A percentile compares a stretch with the other conserved stretches of the same genome.
Conservation (phyloP, 2,329 filamentous ascomycete species). For the Ophiostoma sp. region DNA sequence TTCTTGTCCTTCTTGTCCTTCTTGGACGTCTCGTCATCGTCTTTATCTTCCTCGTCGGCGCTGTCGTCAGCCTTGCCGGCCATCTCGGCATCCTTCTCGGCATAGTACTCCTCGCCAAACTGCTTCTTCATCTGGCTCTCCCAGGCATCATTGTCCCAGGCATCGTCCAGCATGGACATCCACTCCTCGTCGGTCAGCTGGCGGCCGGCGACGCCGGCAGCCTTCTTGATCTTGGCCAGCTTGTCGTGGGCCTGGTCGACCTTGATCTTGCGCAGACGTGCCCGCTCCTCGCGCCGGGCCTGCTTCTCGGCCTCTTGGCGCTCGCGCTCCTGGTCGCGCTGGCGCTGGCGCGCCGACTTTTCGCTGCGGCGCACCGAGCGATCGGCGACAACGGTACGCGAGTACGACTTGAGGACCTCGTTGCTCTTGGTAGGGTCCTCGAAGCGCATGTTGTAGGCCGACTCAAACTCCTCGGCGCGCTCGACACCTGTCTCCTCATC, state of each 20-base stretch:
- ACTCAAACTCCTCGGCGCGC: conserved; percentile 79
- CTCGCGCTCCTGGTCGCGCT: conserved; percentile 70
- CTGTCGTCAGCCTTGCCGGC: conserved; percentile 43
- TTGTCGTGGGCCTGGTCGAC: conserved; percentile 86
- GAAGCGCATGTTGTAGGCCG: conserved; percentile 92
- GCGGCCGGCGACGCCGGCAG: conserved; percentile 71
- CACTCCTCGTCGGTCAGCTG: conserved; percentile 69
- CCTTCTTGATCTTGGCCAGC: conserved; percentile 80
- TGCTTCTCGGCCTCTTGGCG: conserved; percentile 73
- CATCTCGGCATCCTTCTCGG: conserved; percentile 61
- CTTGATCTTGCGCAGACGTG: conserved; percentile 77
- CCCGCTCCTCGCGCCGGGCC: conserved; percentile 72
- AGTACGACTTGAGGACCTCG: conserved; percentile 80
- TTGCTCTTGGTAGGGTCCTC: conserved; percentile 87
- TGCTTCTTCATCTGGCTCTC: conserved; percentile 81
- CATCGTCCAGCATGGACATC: conserved; percentile 76
- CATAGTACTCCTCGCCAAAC: conserved; percentile 91
- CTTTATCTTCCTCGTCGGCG: conserved; percentile 46
- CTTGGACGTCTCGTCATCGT: conserved; percentile 36
- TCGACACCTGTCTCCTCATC: conserved; percentile 70
- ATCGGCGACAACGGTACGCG: conserved; percentile 75
- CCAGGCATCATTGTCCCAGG: conserved; percentile 86
- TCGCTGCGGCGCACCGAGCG: conserved; percentile 85
- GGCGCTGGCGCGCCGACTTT: conserved; percentile 67
- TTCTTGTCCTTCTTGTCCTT: conserved; percentile 43